Evolutionary conservation across 1,284 basidiomycete species (phyloP), one percentile per base, ranked within the genome.

Genomic region (Trametes hirsuta): DNA sequence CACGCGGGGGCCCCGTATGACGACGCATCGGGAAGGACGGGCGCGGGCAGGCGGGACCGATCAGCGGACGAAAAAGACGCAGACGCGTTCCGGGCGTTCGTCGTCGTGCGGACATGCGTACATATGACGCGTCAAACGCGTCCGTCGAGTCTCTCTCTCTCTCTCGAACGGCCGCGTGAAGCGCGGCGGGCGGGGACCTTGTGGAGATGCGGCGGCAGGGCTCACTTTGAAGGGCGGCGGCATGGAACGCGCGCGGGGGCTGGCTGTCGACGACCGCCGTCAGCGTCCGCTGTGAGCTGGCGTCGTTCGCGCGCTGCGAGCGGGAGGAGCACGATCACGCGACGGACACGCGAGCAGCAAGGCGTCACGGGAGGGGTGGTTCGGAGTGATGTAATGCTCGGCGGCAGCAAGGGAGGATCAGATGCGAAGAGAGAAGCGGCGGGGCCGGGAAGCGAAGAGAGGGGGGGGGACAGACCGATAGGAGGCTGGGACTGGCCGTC

Each of bases 321-420:
- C 30, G 30, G 30, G 54, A 40, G 47, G 35, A 30, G 62, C 48
- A 35, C 39, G 62, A 60, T 65, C 63, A 65, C 60, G 63, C 63
- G 63, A 42, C 37, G 37, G 40, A 52, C 63, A 60, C 63, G 63
- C 63, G 60, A 65, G 63, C 58, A 48, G 47, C 12, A 25, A 22
- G 56, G 63, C 54, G 63, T 55, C 60, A 52, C 45, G 36, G n/a
- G 49, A n/a, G 8, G 35, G n/a, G 10, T 40, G 56, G 48, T 62
- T 58, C 63, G 53, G 21, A 58, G 55, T 65, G 63, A 65, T 62
- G 63, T 65, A 65, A 65, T 62, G 51, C 6, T 41, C n/a, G 12
- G 39, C 36, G 37, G 45, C 34, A 30, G 52, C 41, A 54, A 48
- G 49, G 25, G 22, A 51, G 25, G 51, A 36, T 50, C 49, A 53